Conservation (phyloP, 371 early-diverging fungal species). For the Funneliformis caledonium region DNA sequence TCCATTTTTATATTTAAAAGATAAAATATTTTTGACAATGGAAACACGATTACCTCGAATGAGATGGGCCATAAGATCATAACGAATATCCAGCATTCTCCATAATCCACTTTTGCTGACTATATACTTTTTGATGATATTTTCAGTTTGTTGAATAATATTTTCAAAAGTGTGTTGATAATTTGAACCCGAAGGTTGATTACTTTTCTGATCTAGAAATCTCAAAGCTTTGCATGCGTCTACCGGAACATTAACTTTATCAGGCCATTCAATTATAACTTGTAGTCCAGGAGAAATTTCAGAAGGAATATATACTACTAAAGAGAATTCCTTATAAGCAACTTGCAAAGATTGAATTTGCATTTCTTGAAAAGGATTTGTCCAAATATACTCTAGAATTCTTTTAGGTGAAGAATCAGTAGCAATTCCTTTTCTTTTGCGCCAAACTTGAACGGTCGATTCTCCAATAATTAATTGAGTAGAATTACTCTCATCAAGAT, state of each 20-base stretch:
- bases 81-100: neutral
- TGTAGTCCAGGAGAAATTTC: neutral
- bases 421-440: neutral
- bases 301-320: neutral
- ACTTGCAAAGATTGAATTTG: neutral
- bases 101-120: neutral
- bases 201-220: neutral
- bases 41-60: neutral
- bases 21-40: neutral
- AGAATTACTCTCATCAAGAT: neutral
- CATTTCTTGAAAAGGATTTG: neutral
- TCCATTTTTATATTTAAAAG: neutral
- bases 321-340: neutral
- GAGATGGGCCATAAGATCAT: neutral
- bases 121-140: neutral
- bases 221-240: neutral
- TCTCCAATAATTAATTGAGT: neutral
- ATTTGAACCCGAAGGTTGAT: neutral
- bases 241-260: neutral
- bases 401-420: neutral
- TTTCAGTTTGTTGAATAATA: neutral
- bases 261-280: neutral
- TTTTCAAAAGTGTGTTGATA: neutral
- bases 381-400: neutral
- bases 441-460: slow-evolving; percentile 3